Base-by-base conservation (phyloP, 768 basidiomycete genomes). In the Calocera viscosa region DNA sequence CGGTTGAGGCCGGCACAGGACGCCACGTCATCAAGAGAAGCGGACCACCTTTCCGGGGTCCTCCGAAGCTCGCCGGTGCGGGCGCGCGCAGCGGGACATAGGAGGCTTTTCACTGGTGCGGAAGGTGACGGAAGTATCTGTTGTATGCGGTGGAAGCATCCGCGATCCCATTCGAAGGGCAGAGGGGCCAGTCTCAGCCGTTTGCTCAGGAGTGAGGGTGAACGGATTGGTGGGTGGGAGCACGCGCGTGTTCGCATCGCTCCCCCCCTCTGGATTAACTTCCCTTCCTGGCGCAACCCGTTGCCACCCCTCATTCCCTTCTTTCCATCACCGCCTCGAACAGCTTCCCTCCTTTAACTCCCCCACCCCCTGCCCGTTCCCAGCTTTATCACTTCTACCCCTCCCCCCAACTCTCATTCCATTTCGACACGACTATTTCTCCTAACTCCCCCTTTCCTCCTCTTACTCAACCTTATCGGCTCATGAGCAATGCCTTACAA, bases 261-360 rank as follows among this genome's bases (percentile, higher is more conserved):
- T 47, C 43, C 43, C 43, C 5, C 43, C 43, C 24, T 19, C 43
- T 47, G 19, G 16, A 24, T 24, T 17, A 47, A 17, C 43, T 47
- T 24, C 43, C 43, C 24, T 24, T 47, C 43, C 43, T 47, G 43
- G 43, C 24, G 16, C 24, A 47, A 47, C 43, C 43, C 19, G 43
- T 47, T 47, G 43, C 43, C 43, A 47, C 24, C 43, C 43, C 43
- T 47, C 43, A 47, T 63, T 17, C 53, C 33, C 41, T 35, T 49
- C 34, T 63, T 63, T 32, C 63, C 63, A 35, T 64, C 39, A 64
- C 63, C 22, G 39, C 39, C 63, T 64, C 33, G 63, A 64, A 35
- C 63, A 64, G 39, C 39, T 64, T 64, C 39, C 67, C 38, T 67
- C 63, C 39, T 19, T 63, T 67, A 63, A 63, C 30, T 1, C 33